Percentiles rank a stretch among this genome's conserved stretches.
These are phyloP conservation scores for Nepenthes alata DNA, from an alignment of 179 eudicot species.

Conservation along the genomic window DNA sequence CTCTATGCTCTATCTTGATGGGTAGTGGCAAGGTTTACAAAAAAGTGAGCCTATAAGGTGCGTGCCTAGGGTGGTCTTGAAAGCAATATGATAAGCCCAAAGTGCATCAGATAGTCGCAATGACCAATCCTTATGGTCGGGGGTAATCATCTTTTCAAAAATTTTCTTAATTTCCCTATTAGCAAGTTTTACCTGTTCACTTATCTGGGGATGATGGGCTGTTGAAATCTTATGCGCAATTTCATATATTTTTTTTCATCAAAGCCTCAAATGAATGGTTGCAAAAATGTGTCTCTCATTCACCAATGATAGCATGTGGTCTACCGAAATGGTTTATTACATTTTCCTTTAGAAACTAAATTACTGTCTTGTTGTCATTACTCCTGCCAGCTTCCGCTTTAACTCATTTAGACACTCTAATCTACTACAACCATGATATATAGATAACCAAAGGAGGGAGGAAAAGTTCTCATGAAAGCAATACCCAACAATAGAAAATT, in stretches of 20 bases:
- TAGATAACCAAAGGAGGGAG: not conserved
- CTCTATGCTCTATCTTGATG: conserved; percentile 1
- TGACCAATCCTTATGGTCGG: not conserved
- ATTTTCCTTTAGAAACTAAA: not conserved
- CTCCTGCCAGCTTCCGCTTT: not conserved
- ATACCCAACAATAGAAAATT: not conserved
- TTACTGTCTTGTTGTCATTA: not conserved
- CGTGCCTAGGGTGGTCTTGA: conserved; percentile 1
- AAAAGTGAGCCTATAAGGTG: conserved; percentile 1
- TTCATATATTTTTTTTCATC: not conserved
- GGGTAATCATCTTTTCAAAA: conserved; percentile 1
- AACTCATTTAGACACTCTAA: not conserved
- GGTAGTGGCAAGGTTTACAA: conserved; percentile 1
- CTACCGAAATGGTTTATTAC: not conserved
- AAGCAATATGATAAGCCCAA: conserved; percentile 6
- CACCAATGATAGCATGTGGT: not conserved
- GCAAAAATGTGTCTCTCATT: conserved; percentile 2
- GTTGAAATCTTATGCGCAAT: not conserved
- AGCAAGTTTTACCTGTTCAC: conserved; percentile 1
- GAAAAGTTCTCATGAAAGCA: conserved; percentile 7
- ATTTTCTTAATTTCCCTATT: conserved; percentile 6
- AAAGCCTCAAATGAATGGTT: not conserved
- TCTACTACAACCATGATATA: not conserved
- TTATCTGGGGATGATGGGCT: not conserved
- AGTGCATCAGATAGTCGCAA: conserved; percentile 5